phyloP scores from a whole-genome alignment of 2,329 filamentous ascomycete genomes.

The Ceratocystis colombiana region DNA sequence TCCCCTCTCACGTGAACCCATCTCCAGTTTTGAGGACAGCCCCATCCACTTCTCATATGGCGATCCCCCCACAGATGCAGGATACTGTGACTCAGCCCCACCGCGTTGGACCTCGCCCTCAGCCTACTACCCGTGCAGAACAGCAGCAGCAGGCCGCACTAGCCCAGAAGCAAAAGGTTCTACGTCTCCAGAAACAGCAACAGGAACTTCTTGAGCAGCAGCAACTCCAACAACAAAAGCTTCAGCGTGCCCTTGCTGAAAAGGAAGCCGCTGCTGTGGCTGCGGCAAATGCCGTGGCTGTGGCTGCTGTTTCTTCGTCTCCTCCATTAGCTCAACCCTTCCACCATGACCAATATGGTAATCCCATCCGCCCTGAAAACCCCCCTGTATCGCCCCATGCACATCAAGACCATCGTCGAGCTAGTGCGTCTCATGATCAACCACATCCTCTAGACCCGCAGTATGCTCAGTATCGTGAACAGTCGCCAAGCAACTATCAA shows the following conservation, averaged over 20 bases:
- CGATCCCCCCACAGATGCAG: conserved; percentile 24
- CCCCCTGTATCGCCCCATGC: conserved; percentile 1
- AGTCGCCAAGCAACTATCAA: background rate
- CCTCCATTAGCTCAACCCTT: conserved; percentile 19
- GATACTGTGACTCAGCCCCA: conserved; percentile 21
- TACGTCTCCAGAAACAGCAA: conserved; percentile 29
- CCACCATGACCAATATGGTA: conserved; percentile 4
- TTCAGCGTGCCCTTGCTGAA: conserved; percentile 30
- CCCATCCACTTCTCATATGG: conserved; percentile 20
- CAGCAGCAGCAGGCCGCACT: conserved; percentile 23
- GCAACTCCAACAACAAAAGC: conserved; percentile 33
- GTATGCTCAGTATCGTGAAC: background rate
- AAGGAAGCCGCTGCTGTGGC: conserved; percentile 31
- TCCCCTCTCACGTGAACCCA: conserved; percentile 30
- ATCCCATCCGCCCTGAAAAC: background rate
- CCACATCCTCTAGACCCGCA: background rate
- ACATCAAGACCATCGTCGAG: background rate
- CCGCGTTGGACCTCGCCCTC: conserved; percentile 24
- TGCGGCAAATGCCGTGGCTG: conserved; percentile 31
- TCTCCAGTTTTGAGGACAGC: background rate
- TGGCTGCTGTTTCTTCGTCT: conserved; percentile 31
- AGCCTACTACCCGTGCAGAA: conserved; percentile 26
- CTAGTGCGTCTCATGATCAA: background rate
- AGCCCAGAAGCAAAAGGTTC: conserved; percentile 30
- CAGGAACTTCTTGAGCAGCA: conserved; percentile 30